Evolutionary conservation across 1,284 basidiomycete species (phyloP).

Genomic region (Gymnopus androsaceus): DNA sequence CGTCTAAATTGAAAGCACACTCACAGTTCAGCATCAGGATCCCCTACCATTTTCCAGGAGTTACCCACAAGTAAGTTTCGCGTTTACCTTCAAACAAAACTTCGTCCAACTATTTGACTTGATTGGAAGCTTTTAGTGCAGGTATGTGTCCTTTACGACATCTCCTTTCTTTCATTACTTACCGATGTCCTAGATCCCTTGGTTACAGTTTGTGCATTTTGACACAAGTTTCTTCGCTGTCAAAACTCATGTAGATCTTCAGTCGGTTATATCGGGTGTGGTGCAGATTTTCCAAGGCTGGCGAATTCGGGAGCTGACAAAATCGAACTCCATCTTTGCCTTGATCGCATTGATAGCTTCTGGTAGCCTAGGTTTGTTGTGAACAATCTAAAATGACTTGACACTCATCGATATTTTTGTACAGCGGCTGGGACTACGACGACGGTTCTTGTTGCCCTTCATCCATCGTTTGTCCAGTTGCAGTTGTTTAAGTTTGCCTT

Average conservation of each 20-base stretch:
- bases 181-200: constrained; percentile 6
- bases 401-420: too few relatives aligned
- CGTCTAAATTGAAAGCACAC: background rate
- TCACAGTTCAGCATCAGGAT: background rate
- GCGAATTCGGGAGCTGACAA: constrained; percentile 1
- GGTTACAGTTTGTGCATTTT: background rate
- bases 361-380: background rate
- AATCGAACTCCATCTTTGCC: constrained; percentile 3
- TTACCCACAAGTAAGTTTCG: background rate
- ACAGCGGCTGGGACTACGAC: constrained; percentile 6
- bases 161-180: background rate
- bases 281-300: constrained; percentile 10
- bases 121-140: background rate
- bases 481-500: background rate
- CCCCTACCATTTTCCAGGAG: background rate
- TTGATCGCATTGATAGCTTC: background rate
- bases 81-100: background rate
- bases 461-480: background rate
- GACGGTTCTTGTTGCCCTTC: constrained; percentile 1
- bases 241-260: background rate
- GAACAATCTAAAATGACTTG: background rate
- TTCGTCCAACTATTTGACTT: background rate
- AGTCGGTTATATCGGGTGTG: constrained; percentile 7
- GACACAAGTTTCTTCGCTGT: background rate
- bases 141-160: background rate